phyloP scores from a whole-genome alignment of 495 filamentous ascomycete genomes.

The Penicillium dipodomyicola region DNA sequence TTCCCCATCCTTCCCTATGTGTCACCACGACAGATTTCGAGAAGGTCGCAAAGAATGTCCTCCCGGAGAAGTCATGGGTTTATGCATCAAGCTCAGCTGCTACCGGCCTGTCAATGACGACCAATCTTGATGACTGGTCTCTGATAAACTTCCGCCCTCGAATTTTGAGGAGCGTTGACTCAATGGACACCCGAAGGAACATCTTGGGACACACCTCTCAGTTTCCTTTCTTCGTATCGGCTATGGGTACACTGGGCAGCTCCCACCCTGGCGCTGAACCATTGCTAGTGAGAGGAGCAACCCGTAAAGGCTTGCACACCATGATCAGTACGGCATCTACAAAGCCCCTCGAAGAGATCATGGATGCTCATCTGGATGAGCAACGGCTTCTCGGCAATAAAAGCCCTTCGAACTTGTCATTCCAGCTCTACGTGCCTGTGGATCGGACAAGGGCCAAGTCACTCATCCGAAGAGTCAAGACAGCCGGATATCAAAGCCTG shows the following conservation, averaged over 20 bases:
- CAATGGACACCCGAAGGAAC: constrained; percentile 17
- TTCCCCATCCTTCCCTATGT: constrained; percentile 14
- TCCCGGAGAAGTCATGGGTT: constrained; percentile 23
- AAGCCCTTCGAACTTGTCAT: constrained; percentile 18
- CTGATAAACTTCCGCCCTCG: constrained; percentile 25
- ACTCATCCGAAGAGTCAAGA: constrained; percentile 21
- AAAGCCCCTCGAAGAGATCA: constrained; percentile 21
- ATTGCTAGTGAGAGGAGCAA: constrained; percentile 17
- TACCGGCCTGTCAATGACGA: constrained; percentile 17
- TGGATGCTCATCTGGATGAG: constrained; percentile 21
- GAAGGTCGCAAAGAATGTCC: constrained; percentile 18
- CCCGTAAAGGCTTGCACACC: constrained; percentile 20
- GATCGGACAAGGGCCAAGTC: constrained; percentile 18
- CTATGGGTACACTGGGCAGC: constrained; percentile 22
- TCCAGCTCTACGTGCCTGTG: constrained; percentile 20
- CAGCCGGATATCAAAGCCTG: constrained; percentile 21
- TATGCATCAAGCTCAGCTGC: constrained; percentile 24
- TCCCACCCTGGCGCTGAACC: constrained; percentile 20
- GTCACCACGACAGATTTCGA: constrained; percentile 20
- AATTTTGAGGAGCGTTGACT: constrained; percentile 21
- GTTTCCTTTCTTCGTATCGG: constrained; percentile 21
- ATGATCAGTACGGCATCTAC: constrained; percentile 22
- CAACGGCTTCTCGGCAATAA: constrained; percentile 10
- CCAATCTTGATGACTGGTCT: constrained; percentile 27
- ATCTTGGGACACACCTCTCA: constrained; percentile 16